Conservation (phyloP, 306 rosid genomes). For the Citrullus colocynthis region DNA sequence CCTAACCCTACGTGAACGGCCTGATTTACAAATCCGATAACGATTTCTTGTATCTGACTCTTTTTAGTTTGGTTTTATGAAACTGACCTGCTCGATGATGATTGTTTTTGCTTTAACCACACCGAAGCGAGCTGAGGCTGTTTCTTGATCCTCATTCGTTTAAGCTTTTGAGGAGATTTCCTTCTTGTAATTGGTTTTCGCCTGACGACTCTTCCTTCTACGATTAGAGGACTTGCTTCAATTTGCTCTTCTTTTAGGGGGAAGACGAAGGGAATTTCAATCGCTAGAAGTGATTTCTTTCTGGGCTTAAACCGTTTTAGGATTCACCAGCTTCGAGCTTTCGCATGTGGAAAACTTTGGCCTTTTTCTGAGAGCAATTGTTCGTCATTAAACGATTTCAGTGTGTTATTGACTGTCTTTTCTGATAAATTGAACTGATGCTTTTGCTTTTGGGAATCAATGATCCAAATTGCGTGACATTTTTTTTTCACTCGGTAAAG, state of each 20-base stretch:
- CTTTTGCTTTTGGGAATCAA: not conserved
- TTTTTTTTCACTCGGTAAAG: too few species aligned
- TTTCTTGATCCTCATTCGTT: not conserved
- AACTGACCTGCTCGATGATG: not conserved
- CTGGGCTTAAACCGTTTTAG: not conserved
- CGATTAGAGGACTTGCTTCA: not conserved
- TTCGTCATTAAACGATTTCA: not conserved
- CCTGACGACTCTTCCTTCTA: not conserved
- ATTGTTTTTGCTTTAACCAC: constrained; percentile 12
- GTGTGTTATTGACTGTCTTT: not conserved
- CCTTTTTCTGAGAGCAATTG: constrained; percentile 3
- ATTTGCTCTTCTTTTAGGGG: not conserved
- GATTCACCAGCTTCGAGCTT: not conserved
- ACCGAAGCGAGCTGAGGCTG: constrained; percentile 6
- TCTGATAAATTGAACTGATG: not conserved
- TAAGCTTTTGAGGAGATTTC: not conserved
- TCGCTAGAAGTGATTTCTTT: not conserved
- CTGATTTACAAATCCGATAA: not conserved
- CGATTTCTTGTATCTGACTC: not conserved
- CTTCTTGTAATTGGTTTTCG: not conserved
- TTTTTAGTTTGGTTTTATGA: not conserved
- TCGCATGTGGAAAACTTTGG: constrained; percentile 7
- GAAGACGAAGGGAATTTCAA: not conserved
- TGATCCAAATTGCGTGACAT: not conserved
- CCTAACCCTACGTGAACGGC: not conserved